Conservation (phyloP, 495 filamentous ascomycete species). For the Penicillium diatomitis region DNA sequence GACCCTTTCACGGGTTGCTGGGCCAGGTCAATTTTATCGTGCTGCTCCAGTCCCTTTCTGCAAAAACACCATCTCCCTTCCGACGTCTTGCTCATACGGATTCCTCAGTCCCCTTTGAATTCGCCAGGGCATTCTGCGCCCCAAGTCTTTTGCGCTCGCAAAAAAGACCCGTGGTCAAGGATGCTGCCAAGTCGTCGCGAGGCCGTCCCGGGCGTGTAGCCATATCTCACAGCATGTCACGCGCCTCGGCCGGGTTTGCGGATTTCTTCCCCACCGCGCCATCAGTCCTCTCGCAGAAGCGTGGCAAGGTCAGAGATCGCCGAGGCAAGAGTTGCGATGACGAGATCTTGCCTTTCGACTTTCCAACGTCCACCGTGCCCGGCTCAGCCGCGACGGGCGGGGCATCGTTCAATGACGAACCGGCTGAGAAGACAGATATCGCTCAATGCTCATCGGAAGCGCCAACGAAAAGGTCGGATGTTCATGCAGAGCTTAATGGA, state of each 20-base stretch:
- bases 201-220: constrained; percentile 34
- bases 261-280: constrained; percentile 87
- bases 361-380: constrained; percentile 2
- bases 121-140: constrained; percentile 7
- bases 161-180: constrained; percentile 22
- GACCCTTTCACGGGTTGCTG: constrained; percentile 1
- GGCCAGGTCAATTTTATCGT: neutral
- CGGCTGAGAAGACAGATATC: constrained; percentile 2
- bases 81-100: neutral
- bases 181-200: constrained; percentile 34
- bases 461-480: constrained; percentile 38
- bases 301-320: constrained; percentile 34
- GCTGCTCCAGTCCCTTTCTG: neutral
- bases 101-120: neutral
- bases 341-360: constrained; percentile 9
- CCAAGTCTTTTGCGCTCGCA: constrained; percentile 17
- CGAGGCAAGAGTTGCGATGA: constrained; percentile 15
- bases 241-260: constrained; percentile 73
- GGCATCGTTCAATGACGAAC: constrained; percentile 6
- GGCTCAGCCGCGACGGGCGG: constrained; percentile 8
- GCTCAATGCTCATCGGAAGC: constrained; percentile 32
- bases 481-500: constrained; percentile 37
- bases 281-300: constrained; percentile 50
- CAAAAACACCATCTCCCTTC: neutral
- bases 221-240: constrained; percentile 59